Evolutionary conservation across 345 rosid genomes (phyloP), one percentile per base, ranked within the genome.

Genomic region (Garcia nutans): DNA sequence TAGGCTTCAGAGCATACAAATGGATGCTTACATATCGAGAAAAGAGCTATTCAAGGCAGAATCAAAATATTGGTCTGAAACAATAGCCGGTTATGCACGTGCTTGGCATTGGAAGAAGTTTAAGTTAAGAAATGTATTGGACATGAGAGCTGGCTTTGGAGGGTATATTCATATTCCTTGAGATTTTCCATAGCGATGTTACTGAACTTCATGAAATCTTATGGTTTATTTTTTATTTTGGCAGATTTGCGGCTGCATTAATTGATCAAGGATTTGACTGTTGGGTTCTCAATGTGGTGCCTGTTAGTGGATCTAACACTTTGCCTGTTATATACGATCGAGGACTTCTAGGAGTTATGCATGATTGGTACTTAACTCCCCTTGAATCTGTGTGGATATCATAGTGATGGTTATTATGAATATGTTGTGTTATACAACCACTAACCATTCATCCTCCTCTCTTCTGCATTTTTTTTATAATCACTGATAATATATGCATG

Each of bases 71-170:
- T 96, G 99, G 99, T 79, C 76, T n/a, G 97, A 91, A 76, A 93
- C 84, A 77, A 83, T 96, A 76, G 82, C 82, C 63, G 83, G 95
- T 82, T 96, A 89, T 81, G 88, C 92, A 28, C 88, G 91, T 42
- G 89, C 83, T 75, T 85, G 92, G 74, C 91, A 86, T 26, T 93
- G 99, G 99, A 91, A 89, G 88, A 85, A 89, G 80, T 74, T 87
- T 69, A 92, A 84, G 75, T 79, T 93, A n/a, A 88, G 98, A 92
- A 96, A 96, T 81, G 93, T 96, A n/a, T 33, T 96, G 89, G 99
- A 96, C 87, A 93, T 96, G 98, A 93, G 80, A 86, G 97, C 98
- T 71, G 87, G 95, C 86, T 96, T 83, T 86, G 99, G 98, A 86
- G 98, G 99, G 98, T 93, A 90, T 6, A 13, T 61, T 70, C 66